These are phyloP conservation scores for Nemania abortiva DNA, from an alignment of 2,329 filamentous ascomycete genomes.

Conservation along the genomic window DNA sequence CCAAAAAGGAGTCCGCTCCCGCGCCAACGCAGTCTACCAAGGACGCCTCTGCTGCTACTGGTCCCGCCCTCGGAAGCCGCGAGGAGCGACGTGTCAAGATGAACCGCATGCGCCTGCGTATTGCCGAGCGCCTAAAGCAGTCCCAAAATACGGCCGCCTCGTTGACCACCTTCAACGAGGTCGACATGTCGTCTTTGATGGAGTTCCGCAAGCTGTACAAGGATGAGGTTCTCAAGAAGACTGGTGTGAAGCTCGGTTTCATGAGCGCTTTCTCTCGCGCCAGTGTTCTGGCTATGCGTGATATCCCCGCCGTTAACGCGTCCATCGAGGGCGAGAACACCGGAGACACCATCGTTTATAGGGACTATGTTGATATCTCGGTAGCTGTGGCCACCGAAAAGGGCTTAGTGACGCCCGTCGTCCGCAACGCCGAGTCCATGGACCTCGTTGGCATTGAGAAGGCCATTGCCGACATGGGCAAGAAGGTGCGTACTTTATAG, in stretches of 20 bases:
- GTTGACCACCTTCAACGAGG: constrained; percentile 98
- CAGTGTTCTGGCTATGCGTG: constrained; percentile 90
- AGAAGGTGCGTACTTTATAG: constrained; percentile 74
- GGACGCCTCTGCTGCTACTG: constrained; percentile 54
- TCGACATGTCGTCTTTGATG: constrained; percentile 98
- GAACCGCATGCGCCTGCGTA: constrained; percentile 99
- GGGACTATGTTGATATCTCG: constrained; percentile 97
- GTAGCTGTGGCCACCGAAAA: constrained; percentile 98
- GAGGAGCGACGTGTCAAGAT: constrained; percentile 97
- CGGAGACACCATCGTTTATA: constrained; percentile 97
- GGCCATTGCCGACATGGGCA: constrained; percentile 91
- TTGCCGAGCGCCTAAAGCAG: constrained; percentile 97
- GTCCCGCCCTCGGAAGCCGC: constrained; percentile 73
- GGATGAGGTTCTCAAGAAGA: constrained; percentile 95
- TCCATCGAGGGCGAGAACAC: constrained; percentile 96
- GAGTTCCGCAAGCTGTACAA: constrained; percentile 98
- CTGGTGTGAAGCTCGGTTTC: constrained; percentile 97
- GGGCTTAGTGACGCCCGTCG: constrained; percentile 94
- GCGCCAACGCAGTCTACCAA: constrained; percentile 57
- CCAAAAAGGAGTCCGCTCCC: constrained; percentile 54
- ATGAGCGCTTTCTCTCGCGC: constrained; percentile 98
- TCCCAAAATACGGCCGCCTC: constrained; percentile 98
- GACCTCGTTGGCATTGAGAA: constrained; percentile 91
- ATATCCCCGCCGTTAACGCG: constrained; percentile 94
- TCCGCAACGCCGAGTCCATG: constrained; percentile 90